Conservation (phyloP, 2,329 filamentous ascomycete genomes). For the Didymella pinodella region DNA sequence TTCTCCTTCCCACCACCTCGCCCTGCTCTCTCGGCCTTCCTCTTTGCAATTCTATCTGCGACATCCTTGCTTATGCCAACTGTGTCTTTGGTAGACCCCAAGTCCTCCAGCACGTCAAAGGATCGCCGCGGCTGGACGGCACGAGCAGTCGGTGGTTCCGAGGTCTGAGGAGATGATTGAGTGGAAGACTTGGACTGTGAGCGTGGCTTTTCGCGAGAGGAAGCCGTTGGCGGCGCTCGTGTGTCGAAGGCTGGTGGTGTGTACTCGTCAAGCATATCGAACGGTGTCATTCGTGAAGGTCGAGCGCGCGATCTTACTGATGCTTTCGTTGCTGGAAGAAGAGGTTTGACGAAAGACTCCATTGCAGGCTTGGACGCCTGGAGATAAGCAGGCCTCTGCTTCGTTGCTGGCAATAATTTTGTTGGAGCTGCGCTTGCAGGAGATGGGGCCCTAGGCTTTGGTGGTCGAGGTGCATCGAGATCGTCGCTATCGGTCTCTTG, state of each 20-base stretch:
- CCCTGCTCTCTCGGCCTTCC: conserved; percentile 38
- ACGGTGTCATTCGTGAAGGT: conserved; percentile 30
- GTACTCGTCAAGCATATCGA: conserved; percentile 41
- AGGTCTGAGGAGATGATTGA: conserved; percentile 1
- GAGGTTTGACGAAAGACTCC: conserved; percentile 30
- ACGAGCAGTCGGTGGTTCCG: background rate
- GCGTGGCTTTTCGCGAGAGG: background rate
- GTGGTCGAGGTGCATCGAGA: conserved; percentile 31
- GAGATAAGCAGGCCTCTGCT: conserved; percentile 2
- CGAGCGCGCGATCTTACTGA: conserved; percentile 19
- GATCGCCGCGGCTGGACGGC: background rate
- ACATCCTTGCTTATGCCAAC: conserved; percentile 26
- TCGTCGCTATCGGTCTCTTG: conserved; percentile 43
- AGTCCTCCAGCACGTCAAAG: conserved; percentile 22
- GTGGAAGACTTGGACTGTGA: conserved; percentile 13
- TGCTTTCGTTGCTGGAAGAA: conserved; percentile 20
- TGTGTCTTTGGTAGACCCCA: conserved; percentile 1
- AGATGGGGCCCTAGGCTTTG: conserved; percentile 8
- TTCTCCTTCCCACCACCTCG: conserved; percentile 37
- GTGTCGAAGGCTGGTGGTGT: background rate
- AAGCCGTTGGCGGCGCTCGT: background rate
- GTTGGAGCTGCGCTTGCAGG: background rate
- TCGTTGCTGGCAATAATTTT: background rate
- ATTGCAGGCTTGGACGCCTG: conserved; percentile 5
- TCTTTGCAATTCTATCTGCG: conserved; percentile 42